Percentiles rank a stretch among this genome's conserved stretches.
phyloP scores from a whole-genome alignment of 495 filamentous ascomycete genomes.

The Aspergillus diversus region DNA sequence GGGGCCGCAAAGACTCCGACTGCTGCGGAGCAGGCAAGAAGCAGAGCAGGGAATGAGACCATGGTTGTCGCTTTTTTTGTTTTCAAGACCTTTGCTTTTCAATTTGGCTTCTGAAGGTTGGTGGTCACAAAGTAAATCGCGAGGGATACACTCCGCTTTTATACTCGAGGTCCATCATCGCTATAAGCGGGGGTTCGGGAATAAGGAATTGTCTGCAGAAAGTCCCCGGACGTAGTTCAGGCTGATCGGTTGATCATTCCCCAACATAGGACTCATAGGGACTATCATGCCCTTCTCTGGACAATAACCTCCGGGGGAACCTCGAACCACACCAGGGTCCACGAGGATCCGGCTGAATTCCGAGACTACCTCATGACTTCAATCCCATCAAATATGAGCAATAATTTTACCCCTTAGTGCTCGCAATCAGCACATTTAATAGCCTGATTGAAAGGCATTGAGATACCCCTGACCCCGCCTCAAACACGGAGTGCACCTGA shows the following conservation, averaged over 20 bases:
- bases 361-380: neutral
- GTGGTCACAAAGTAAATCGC: neutral
- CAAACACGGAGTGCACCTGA: neutral
- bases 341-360: neutral
- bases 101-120: neutral
- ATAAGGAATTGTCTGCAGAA: neutral
- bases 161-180: neutral
- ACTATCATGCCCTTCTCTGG: neutral
- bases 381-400: neutral
- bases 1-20: conserved; percentile 46
- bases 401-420: neutral
- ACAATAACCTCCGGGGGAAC: neutral
- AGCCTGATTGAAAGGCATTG: neutral
- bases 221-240: neutral
- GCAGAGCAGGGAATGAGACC: conserved; percentile 49
- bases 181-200: neutral
- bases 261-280: neutral
- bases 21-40: conserved; percentile 41
- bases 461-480: neutral
- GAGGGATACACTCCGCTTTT: neutral
- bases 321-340: neutral
- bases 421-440: neutral
- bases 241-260: conserved; percentile 1
- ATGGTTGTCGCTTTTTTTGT: conserved; percentile 33
- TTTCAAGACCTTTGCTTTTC: neutral